Evolutionary conservation across 306 rosid species (phyloP), one percentile per base, ranked within the genome.

Genomic region (Cucurbita ficifolia): DNA sequence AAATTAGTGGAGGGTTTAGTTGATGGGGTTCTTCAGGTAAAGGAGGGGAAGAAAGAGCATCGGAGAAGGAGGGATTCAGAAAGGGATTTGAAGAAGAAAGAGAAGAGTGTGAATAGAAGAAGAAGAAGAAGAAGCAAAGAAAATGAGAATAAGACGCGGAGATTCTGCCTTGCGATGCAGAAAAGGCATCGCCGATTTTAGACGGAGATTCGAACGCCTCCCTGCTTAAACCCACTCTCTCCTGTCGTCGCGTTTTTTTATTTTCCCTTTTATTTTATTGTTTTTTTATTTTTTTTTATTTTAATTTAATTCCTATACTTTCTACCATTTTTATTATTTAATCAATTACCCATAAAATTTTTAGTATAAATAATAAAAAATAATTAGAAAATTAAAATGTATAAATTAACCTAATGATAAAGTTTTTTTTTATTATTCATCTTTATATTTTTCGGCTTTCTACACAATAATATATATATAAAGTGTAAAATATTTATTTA

Each of bases 171-270:
- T 76, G 78, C 70, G 10, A 18, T 53, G 55, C 16, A 75, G 61
- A 40, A 48, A 55, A 38, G 71, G 73, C 74, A 84, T 60, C 80
- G 79, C 61, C 84, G 24, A 60, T 46, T 75, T 76, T 79, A 8
- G 67, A 76, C 69, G 77, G 80, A 72, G 73, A 68, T 68, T 68
- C 73, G 53, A 43, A 13, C 73, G 55, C 11, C 35, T 21, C 8
- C 67, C 76, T 76, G 70, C 17, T 3, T n/a, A 35, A 82, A 75
- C 82, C 79, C 88, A 71, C 84, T 39, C 73, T 39, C 73, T 79
- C 96, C 87, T 70, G 86, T 84, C 85, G 85, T 89, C 96, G 91
- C 96, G 76, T 92, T 87, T 83, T 17, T 62, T 17, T 22, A 0
- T 56, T 10, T 56, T 10, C 18, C n/a, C 5, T 6, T n/a, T 52